phyloP scores from a whole-genome alignment of 2,329 filamentous ascomycete species.

The Colletotrichum aenigma region DNA sequence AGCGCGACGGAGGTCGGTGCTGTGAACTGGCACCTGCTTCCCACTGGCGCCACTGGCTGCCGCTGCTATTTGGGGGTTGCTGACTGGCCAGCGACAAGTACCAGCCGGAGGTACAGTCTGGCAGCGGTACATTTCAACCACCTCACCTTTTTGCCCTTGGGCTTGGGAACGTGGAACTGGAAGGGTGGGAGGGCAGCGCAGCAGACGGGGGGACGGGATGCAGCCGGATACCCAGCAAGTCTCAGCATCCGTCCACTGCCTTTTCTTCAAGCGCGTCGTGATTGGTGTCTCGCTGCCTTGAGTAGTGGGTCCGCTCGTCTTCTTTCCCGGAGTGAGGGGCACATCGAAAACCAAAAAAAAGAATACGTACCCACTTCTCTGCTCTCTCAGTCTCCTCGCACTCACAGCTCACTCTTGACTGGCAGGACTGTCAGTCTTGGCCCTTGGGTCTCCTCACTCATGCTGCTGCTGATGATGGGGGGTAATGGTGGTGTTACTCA shows the following conservation, averaged over 20 bases:
- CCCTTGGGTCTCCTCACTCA: not conserved
- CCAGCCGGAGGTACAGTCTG: not conserved
- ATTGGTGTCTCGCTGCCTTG: not conserved
- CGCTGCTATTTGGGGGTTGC: not conserved
- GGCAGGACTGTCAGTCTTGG: not conserved
- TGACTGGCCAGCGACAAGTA: not conserved
- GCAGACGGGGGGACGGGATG: not conserved
- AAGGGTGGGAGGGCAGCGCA: not conserved
- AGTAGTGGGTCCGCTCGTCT: not conserved
- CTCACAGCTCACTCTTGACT: not conserved
- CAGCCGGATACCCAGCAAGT: constrained; percentile 19
- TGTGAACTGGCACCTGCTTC: not conserved
- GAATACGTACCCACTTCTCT: not conserved
- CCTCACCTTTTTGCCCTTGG: not conserved
- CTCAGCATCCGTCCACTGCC: constrained; percentile 13
- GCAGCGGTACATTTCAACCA: not conserved
- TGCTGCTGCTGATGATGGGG: not conserved
- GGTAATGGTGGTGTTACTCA: not conserved
- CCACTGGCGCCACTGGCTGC: not conserved
- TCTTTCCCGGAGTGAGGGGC: not conserved
- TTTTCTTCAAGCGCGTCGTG: not conserved
- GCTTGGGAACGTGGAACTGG: not conserved
- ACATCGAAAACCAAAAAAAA: constrained; percentile 3
- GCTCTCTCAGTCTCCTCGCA: not conserved
- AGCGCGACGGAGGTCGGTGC: not conserved